These are phyloP conservation scores for Fusarium sp. DNA, from an alignment of 2,329 filamentous ascomycete species.

Conservation along the genomic window DNA sequence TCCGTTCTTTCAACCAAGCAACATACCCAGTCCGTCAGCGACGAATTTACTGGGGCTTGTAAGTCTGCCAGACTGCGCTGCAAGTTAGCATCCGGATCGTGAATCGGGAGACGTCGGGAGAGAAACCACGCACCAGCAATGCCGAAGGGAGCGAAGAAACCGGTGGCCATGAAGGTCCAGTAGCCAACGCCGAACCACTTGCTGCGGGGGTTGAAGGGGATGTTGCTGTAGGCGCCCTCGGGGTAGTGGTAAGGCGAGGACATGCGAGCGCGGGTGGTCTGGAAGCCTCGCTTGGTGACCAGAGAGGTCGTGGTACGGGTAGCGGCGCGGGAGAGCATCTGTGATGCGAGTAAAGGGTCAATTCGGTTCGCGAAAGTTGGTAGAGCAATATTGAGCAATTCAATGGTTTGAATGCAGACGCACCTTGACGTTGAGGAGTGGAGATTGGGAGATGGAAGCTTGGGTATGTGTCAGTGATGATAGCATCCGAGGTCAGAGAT, in stretches of 20 bases:
- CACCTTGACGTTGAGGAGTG: slow-evolving; percentile 47
- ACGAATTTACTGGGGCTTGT: slow-evolving; percentile 54
- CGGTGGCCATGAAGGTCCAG: slow-evolving; percentile 75
- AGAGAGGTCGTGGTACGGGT: slow-evolving; percentile 73
- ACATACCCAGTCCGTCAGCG: slow-evolving; percentile 20
- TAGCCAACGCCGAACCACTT: slow-evolving; percentile 86
- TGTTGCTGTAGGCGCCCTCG: slow-evolving; percentile 92
- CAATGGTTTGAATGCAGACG: slow-evolving; percentile 25
- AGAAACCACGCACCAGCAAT: slow-evolving; percentile 66
- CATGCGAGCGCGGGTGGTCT: slow-evolving; percentile 86
- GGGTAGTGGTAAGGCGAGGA: slow-evolving; percentile 97
- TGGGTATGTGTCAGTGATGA: slow-evolving; percentile 45
- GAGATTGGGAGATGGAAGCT: slow-evolving; percentile 45
- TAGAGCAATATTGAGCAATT: neutral
- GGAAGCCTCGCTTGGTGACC: slow-evolving; percentile 92
- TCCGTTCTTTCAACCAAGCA: slow-evolving; percentile 35
- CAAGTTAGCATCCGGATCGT: slow-evolving; percentile 38
- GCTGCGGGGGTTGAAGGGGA: slow-evolving; percentile 96
- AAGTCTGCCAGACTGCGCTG: slow-evolving; percentile 60
- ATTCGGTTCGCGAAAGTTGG: slow-evolving; percentile 51
- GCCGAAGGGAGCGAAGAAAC: slow-evolving; percentile 72
- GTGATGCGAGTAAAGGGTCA: slow-evolving; percentile 48
- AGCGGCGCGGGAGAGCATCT: slow-evolving; percentile 87
- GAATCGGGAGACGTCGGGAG: slow-evolving; percentile 7
- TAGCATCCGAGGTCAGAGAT: slow-evolving; percentile 46